Conservation (phyloP, 805 yeast genomes). For the Starmerella kuoi region DNA sequence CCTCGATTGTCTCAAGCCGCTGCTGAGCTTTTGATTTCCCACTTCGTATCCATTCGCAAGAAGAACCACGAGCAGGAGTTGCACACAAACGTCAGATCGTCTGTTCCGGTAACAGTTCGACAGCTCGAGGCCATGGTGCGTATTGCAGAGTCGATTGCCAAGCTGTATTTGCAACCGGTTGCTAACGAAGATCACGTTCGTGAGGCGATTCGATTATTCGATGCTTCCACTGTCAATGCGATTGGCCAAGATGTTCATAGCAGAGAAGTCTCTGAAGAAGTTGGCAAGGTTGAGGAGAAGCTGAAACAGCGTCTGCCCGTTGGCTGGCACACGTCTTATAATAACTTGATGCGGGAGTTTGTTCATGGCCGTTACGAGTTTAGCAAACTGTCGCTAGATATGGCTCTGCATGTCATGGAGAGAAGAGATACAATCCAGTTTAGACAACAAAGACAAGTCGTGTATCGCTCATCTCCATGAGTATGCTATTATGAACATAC, state of each 20-base stretch:
- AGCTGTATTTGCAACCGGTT: conserved; percentile 65
- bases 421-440: conserved; percentile 78
- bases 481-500: too few relatives aligned
- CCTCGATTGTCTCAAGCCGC: conserved; percentile 86
- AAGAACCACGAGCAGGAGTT: conserved; percentile 70
- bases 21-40: conserved; percentile 76
- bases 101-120: conserved; percentile 94
- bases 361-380: conserved; percentile 32
- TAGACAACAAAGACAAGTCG: conserved; percentile 73
- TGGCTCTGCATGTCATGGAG: conserved; percentile 66
- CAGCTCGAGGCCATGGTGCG: conserved; percentile 96
- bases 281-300: conserved; percentile 68
- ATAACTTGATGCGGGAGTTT: conserved; percentile 71
- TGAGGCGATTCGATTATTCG: conserved; percentile 86
- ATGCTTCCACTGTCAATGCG: conserved; percentile 97
- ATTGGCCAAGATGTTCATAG: conserved; percentile 47
- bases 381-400: conserved; percentile 49
- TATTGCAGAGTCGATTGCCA: conserved; percentile 88
- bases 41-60: conserved; percentile 81
- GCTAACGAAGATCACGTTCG: conserved; percentile 85
- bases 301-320: conserved; percentile 83
- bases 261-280: conserved; percentile 42
- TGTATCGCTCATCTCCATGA: conserved; percentile 61
- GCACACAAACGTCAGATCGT: conserved; percentile 74
- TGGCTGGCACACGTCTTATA: conserved; percentile 89